A percentile compares a stretch with the other conserved stretches of the same genome.
These are phyloP conservation scores for Paramecium sexaurelia DNA, from an alignment of 73 alveolate species.

Conservation along the genomic window DNA sequence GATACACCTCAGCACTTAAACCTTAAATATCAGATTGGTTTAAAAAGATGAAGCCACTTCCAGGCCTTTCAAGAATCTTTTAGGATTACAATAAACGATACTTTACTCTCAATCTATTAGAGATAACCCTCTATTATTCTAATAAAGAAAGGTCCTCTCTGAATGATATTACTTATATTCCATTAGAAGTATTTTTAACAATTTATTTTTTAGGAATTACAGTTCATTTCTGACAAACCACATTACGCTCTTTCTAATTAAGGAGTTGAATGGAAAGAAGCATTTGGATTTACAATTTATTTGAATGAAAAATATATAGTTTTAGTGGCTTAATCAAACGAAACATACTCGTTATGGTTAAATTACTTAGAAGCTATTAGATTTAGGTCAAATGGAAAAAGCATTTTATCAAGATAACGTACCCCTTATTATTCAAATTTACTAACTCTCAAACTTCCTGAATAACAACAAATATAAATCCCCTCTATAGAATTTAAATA, in stretches of 20 bases:
- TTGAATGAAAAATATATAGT: not conserved
- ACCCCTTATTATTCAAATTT: not conserved
- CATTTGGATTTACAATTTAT: not conserved
- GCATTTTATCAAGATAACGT: not conserved
- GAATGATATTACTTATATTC: not conserved
- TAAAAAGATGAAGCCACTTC: not conserved
- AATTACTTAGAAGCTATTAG: not conserved
- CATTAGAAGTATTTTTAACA: not conserved
- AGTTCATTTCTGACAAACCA: not conserved
- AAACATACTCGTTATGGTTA: not conserved
- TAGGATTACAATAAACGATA: not conserved
- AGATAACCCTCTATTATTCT: not conserved
- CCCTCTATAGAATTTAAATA: not conserved
- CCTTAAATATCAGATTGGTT: not conserved
- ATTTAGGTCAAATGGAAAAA: not conserved
- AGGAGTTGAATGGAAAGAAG: constrained; percentile 17
- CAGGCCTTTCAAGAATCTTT: not conserved
- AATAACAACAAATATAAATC: not conserved
- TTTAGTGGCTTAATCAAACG: constrained; percentile 10
- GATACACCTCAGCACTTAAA: not conserved
- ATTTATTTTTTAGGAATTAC: not conserved
- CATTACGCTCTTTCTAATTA: not conserved
- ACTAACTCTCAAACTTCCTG: not conserved
- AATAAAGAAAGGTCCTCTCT: not conserved
- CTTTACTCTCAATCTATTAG: not conserved